Conservation (phyloP, 306 rosid species). For the Phaseolus lunatus region DNA sequence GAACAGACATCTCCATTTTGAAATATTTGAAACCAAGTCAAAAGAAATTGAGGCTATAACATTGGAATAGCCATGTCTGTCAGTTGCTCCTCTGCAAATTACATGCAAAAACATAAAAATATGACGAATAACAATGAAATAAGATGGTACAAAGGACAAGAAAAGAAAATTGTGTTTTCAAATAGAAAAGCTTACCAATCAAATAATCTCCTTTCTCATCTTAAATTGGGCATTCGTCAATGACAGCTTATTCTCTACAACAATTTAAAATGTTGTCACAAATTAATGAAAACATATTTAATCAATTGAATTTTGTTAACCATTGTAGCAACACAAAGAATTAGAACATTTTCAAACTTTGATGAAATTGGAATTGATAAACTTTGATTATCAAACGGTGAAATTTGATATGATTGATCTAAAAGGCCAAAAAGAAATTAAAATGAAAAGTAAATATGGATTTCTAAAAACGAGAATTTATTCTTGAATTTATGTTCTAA, state of each 20-base stretch:
- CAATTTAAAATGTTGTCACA: conserved; percentile 29
- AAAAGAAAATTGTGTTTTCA: background rate
- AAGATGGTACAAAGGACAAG: background rate
- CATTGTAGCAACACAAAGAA: conserved; percentile 17
- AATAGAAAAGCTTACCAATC: conserved; percentile 49
- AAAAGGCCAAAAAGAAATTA: background rate
- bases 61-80: conserved; percentile 44
- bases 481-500: conserved; percentile 33
- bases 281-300: background rate
- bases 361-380: conserved; percentile 12
- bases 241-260: conserved; percentile 46
- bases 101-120: conserved; percentile 2
- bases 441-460: conserved; percentile 2
- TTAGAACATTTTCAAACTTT: conserved; percentile 3
- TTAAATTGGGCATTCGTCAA: conserved; percentile 13
- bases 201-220: conserved; percentile 21
- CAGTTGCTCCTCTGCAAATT: conserved; percentile 48
- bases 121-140: background rate
- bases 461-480: conserved; percentile 17
- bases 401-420: conserved; percentile 9
- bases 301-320: background rate
- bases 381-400: conserved; percentile 5
- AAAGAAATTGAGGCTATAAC: conserved; percentile 44
- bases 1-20: conserved; percentile 66
- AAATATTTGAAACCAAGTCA: conserved; percentile 45